These are phyloP conservation scores for Paraleonurus japonicus DNA, from an alignment of 257 asterid species.

Conservation along the genomic window DNA sequence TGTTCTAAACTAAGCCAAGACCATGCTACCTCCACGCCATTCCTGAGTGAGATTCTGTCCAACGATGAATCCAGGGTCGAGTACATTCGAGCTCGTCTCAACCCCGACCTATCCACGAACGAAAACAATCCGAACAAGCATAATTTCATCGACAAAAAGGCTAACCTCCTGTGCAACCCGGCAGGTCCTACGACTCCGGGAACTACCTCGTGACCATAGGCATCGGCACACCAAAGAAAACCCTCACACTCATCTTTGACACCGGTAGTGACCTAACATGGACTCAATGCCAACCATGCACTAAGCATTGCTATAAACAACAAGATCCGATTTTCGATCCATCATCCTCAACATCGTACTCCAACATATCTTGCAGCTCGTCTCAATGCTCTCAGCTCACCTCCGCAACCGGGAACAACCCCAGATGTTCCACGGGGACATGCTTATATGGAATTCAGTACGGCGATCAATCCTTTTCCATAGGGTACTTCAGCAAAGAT, in stretches of 20 bases:
- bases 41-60: slow-evolving; percentile 42
- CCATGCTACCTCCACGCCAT: slow-evolving; percentile 23
- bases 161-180: slow-evolving; percentile 43
- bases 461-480: slow-evolving; percentile 58
- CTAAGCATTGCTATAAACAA: slow-evolving; percentile 47
- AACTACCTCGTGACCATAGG: slow-evolving; percentile 61
- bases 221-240: slow-evolving; percentile 58
- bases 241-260: slow-evolving; percentile 55
- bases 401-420: slow-evolving; percentile 39
- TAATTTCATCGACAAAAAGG: slow-evolving; percentile 24
- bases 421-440: slow-evolving; percentile 35
- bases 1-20: slow-evolving; percentile 37
- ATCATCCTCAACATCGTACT: slow-evolving; percentile 42
- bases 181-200: slow-evolving; percentile 42
- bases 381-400: slow-evolving; percentile 40
- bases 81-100: slow-evolving; percentile 46
- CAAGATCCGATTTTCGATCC: slow-evolving; percentile 65
- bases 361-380: slow-evolving; percentile 53
- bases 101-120: background rate
- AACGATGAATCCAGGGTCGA: slow-evolving; percentile 52
- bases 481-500: slow-evolving; percentile 54
- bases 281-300: slow-evolving; percentile 87
- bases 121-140: background rate
- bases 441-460: slow-evolving; percentile 60
- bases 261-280: slow-evolving; percentile 84